phyloP scores from a whole-genome alignment of 257 asterid species.

The Solanum pinnatisectum region DNA sequence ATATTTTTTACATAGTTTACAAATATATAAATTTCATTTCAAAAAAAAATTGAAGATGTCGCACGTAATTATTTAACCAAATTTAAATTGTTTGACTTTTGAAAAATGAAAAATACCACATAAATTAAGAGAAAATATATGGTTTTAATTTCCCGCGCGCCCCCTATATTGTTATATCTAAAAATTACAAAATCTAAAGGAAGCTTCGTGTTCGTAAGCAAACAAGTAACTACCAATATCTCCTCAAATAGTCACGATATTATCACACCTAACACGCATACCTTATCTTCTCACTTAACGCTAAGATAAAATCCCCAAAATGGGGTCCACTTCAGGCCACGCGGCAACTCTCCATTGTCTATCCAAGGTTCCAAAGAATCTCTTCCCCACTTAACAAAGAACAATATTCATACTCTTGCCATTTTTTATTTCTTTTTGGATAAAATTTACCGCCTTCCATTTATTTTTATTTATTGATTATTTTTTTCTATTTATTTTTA shows the following conservation, averaged over 20 bases:
- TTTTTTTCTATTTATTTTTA: too few species aligned
- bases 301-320: background rate
- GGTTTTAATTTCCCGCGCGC: background rate
- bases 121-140: too few species aligned
- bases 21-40: too few species aligned
- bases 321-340: conserved; percentile 13
- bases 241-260: conserved; percentile 12
- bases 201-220: conserved; percentile 1
- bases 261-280: background rate
- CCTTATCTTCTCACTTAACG: conserved; percentile 1
- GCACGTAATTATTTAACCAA: too few species aligned
- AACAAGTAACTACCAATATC: background rate
- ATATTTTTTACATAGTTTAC: too few species aligned
- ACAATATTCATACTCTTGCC: background rate
- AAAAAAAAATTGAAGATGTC: too few species aligned
- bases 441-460: background rate
- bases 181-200: background rate
- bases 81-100: too few species aligned
- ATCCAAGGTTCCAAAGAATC: conserved; percentile 2
- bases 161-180: background rate
- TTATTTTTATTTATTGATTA: too few species aligned
- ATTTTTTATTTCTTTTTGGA: background rate
- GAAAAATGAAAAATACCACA: too few species aligned
- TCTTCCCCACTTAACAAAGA: background rate
- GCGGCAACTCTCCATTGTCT: conserved; percentile 29